Conservation (phyloP, 495 filamentous ascomycete species). For the Xylaria grammica region DNA sequence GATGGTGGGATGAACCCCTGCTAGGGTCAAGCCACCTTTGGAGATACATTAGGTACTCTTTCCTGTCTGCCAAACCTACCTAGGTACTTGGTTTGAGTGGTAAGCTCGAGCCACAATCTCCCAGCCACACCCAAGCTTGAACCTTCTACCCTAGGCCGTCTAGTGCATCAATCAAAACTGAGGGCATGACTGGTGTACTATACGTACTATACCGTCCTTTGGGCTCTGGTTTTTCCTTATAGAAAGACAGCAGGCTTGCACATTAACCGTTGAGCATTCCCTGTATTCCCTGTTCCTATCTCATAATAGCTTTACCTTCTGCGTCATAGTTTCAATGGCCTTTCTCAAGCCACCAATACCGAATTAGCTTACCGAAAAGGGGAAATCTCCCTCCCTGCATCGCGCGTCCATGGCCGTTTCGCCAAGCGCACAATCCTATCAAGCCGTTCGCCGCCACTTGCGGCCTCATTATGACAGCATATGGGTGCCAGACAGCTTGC, state of each 20-base stretch:
- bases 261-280: not conserved
- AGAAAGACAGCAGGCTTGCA: not conserved
- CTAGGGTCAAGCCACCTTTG: not conserved
- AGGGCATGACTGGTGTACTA: too few species aligned
- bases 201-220: too few species aligned
- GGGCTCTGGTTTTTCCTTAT: too few species aligned
- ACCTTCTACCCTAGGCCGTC: not conserved
- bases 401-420: conserved; percentile 39
- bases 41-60: too few species aligned
- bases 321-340: conserved; percentile 8
- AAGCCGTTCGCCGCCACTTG: conserved; percentile 45
- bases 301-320: not conserved
- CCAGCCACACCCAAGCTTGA: not conserved
- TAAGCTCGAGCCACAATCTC: not conserved
- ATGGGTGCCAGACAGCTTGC: conserved; percentile 52
- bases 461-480: conserved; percentile 39
- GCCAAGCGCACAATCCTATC: conserved; percentile 45
- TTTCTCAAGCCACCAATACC: conserved; percentile 3
- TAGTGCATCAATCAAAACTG: too few species aligned
- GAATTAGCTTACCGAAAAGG: conserved; percentile 16
- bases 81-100: too few species aligned
- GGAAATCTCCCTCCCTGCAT: not conserved
- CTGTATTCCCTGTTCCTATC: not conserved
- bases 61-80: not conserved
- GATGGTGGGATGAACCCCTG: conserved; percentile 33